Evolutionary conservation across 345 rosid species (phyloP).

Genomic region (Aurinia saxatilis): DNA sequence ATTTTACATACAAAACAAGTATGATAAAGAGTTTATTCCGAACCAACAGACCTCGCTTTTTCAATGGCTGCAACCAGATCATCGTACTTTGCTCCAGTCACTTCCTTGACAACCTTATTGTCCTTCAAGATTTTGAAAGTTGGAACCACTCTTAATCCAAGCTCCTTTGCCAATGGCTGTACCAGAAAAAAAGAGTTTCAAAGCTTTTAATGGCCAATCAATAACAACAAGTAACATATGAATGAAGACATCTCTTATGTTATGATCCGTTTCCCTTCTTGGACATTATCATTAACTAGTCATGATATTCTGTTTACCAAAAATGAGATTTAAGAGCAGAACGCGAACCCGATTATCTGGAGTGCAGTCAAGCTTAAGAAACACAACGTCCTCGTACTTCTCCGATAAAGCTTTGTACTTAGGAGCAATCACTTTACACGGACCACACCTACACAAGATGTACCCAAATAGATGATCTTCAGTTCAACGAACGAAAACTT

Average conservation of each 20-base stretch:
- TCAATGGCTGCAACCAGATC: conserved; percentile 70
- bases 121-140: conserved; percentile 87
- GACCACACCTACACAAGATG: conserved; percentile 67
- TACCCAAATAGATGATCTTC: neutral
- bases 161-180: conserved; percentile 93
- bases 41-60: conserved; percentile 41
- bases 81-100: conserved; percentile 78
- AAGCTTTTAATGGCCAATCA: neutral
- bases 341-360: conserved; percentile 67
- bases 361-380: conserved; percentile 93
- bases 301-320: neutral
- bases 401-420: conserved; percentile 66
- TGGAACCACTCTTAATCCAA: conserved; percentile 90
- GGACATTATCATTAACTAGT: neutral
- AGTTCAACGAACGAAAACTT: neutral
- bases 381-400: conserved; percentile 77
- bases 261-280: neutral
- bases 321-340: neutral
- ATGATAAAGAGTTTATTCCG: conserved; percentile 1
- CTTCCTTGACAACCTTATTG: conserved; percentile 65
- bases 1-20: neutral
- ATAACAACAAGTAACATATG: neutral
- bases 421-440: conserved; percentile 94
- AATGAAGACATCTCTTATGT: neutral
- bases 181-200: conserved; percentile 1